Base-by-base conservation (phyloP, 2,329 filamentous ascomycete species). In the Colletotrichum falcatum region DNA sequence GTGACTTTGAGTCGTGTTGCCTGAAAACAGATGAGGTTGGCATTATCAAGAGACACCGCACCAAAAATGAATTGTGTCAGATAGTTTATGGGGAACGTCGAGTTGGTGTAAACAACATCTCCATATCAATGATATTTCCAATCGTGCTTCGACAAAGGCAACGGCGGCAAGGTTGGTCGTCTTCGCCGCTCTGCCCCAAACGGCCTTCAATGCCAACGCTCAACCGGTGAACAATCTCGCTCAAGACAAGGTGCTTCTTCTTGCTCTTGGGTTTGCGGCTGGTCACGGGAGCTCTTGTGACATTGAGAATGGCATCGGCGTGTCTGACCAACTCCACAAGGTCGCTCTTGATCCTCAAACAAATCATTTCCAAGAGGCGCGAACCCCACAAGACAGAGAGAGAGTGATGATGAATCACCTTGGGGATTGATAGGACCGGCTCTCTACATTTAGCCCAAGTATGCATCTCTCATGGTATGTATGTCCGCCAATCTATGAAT, bases 211-310 rank as follows among this genome's bases (percentile, higher is more conserved):
- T 39, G 51, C 51, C 58, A 62, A 67, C 30, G 16, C 37, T 37
- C 14, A 53, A 44, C 53, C 58, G 64, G 58, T 39, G 51, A 67
- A 48, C 28, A 7, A 14, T 46, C 51, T 54, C 46, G 44, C 58
- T 62, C 53, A 26, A 53, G 33, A 42, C 44, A 42, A 48, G 9
- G 14, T 59, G 35, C 37, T 33, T 28, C 28, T 26, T 5, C 58
- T 54, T 59, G 64, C 59, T 62, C 44, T 68, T 37, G 62, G 64
- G 58, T 39, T 48, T 63, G 14, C 30, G 46, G 49, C 59, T 62
- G 44, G 63, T 62, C 64, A 70, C 53, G 20, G 28, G 26, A 46
- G 35, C 8, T 26, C 8, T 23, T 42, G 28, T 61, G 39, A 33
- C 48, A 26, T 46, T 12, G 12, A 51, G 23, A 35, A 37, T 28